phyloP scores from a whole-genome alignment of 2,329 filamentous ascomycete species.

The Aureobasidium melanogenum region DNA sequence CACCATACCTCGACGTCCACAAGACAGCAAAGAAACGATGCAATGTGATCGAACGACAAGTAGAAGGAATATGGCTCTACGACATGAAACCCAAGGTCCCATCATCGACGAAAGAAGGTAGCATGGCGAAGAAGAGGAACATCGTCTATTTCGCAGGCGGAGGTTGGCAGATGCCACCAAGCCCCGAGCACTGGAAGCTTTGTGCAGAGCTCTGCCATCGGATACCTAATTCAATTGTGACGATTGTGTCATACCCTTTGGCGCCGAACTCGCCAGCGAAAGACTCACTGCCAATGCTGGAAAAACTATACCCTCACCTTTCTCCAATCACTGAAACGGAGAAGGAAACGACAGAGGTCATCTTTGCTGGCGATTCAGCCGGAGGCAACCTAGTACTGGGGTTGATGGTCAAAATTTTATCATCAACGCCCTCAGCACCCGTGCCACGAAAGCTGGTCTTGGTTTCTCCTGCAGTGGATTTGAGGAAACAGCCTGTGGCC shows the following conservation, averaged over 20 bases:
- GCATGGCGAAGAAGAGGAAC: constrained; percentile 19
- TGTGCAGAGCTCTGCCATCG: constrained; percentile 36
- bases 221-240: constrained; percentile 34
- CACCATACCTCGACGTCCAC: constrained; percentile 29
- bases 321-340: constrained; percentile 30
- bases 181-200: constrained; percentile 44
- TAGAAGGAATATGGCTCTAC: constrained; percentile 39
- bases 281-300: constrained; percentile 38
- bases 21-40: constrained; percentile 27
- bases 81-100: constrained; percentile 27
- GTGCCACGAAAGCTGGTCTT: constrained; percentile 32
- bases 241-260: constrained; percentile 45
- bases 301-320: constrained; percentile 36
- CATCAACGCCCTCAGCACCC: constrained; percentile 20
- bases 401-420: constrained; percentile 31
- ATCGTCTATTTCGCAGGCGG: constrained; percentile 51
- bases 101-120: constrained; percentile 6
- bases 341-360: constrained; percentile 26
- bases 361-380: constrained; percentile 48
- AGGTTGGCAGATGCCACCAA: constrained; percentile 46
- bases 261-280: constrained; percentile 46
- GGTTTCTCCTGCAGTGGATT: constrained; percentile 43
- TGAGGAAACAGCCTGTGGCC: constrained; percentile 26
- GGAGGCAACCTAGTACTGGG: constrained; percentile 46
- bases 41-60: constrained; percentile 31